Conservation (phyloP, 495 filamentous ascomycete genomes). For the Penicillium malachiteum region DNA sequence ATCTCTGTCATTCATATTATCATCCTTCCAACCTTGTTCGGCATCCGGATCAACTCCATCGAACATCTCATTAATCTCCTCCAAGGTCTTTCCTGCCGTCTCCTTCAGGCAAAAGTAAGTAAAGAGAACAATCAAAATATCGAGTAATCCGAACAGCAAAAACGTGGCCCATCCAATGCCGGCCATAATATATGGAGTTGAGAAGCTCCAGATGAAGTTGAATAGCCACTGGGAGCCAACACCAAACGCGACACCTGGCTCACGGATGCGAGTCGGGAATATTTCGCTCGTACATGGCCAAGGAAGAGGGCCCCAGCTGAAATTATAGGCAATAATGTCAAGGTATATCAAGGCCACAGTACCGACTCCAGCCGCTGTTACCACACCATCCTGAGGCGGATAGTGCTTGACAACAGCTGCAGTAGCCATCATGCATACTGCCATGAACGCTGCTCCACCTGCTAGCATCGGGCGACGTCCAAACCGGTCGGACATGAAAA, state of each 20-base stretch:
- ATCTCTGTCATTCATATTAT: slow-evolving; percentile 1
- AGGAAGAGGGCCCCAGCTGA: slow-evolving; percentile 40
- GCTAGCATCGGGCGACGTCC: slow-evolving; percentile 55
- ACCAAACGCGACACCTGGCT: slow-evolving; percentile 46
- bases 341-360: slow-evolving; percentile 53
- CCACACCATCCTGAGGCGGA: slow-evolving; percentile 39
- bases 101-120: slow-evolving; percentile 53
- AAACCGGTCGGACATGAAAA: slow-evolving; percentile 56
- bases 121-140: slow-evolving; percentile 39
- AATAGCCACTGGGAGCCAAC: slow-evolving; percentile 54
- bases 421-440: slow-evolving; percentile 54
- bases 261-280: slow-evolving; percentile 50
- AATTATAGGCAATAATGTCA: slow-evolving; percentile 45
- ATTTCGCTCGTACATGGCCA: slow-evolving; percentile 45
- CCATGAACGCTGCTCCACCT: slow-evolving; percentile 48
- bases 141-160: slow-evolving; percentile 44
- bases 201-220: slow-evolving; percentile 53
- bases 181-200: slow-evolving; percentile 51
- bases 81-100: slow-evolving; percentile 70
- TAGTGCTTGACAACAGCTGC: slow-evolving; percentile 54
- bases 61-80: slow-evolving; percentile 68
- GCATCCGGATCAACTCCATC: slow-evolving; percentile 24
- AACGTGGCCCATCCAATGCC: slow-evolving; percentile 52
- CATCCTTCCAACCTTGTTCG: slow-evolving; percentile 20
- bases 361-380: slow-evolving; percentile 41